Evolutionary conservation across 2,329 filamentous ascomycete genomes (phyloP), one percentile per base, ranked within the genome.

Genomic region (Penicillium sp.): DNA sequence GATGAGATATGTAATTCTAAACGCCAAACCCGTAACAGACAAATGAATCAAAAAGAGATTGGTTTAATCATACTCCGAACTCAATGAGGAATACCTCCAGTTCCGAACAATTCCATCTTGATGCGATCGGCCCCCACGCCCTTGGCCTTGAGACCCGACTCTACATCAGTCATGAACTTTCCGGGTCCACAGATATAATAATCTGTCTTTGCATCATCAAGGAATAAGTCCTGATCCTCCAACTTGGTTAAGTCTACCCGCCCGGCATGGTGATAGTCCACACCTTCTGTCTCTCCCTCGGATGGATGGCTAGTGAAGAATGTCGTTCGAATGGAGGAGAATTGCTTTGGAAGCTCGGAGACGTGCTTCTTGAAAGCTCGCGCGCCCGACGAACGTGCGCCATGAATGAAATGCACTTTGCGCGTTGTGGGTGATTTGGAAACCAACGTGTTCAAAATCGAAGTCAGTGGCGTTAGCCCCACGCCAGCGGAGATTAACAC

Each of bases 161-260:
- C 77, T 23, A 83, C 76, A 38, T 84, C 82, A 10, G 80, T 66
- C 90, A 93, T 93, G 78, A 91, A 93, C 8, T 72, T 69, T 59
- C 81, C 79, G 0, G 89, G 89, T 0, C 89, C 90, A 68, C 90
- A 93, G 53, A 90, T 76, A 65, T 84, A 92, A 72, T 91, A 93
- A 67, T 86, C 78, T 0, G 89, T 80, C 43, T 74, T 74, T 0
- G 73, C 49, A 64, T 88, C 77, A 21, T 78, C 75, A 1, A 87
- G 69, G 63, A 81, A 84, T n/a, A 93, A 75, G 45, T 83, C 77
- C 0, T 74, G 68, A 9, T 82, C 76, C 25, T 83, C 80, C 38
- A 90, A 69, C 54, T 78, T 80, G 33, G 77, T 73, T n/a, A 92
- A 70, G 57, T 86, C 79, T 17, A 90, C 74, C 8, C 84, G 79